Conservation (phyloP, 345 rosid genomes). For the Populus pruinosa region DNA sequence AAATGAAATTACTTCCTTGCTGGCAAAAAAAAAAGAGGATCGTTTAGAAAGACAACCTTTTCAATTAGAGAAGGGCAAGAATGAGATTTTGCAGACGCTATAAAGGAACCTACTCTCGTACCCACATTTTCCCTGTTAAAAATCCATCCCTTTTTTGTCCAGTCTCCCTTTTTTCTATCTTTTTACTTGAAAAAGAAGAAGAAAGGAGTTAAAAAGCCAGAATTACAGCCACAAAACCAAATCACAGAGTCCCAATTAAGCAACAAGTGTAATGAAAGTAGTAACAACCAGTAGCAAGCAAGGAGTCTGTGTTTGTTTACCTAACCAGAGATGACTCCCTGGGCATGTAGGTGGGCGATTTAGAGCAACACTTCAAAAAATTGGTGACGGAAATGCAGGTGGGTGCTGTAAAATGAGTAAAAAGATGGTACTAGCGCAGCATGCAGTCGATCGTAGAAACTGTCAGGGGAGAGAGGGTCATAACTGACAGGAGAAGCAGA, state of each 20-base stretch:
- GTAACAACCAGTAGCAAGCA: not conserved
- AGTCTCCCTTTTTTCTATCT: not conserved
- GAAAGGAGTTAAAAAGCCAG: not conserved
- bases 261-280: not conserved
- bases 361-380: not conserved
- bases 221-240: not conserved
- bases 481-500: not conserved
- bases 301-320: not conserved
- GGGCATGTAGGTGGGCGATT: not conserved
- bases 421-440: not conserved
- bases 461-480: not conserved
- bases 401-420: not conserved
- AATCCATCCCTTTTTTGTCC: constrained; percentile 5
- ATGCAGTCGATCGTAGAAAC: not conserved
- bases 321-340: not conserved
- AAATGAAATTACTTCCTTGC: not conserved
- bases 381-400: no score
- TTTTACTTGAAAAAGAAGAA: not conserved
- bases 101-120: constrained; percentile 29
- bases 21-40: not conserved
- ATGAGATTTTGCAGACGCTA: constrained; percentile 40
- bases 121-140: constrained; percentile 32
- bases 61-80: constrained; percentile 10
- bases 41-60: constrained; percentile 14
- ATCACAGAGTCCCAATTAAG: not conserved